Evolutionary conservation across 164 flowering plant genomes (phyloP).

Genomic region (Chloranthus sessilifolius): DNA sequence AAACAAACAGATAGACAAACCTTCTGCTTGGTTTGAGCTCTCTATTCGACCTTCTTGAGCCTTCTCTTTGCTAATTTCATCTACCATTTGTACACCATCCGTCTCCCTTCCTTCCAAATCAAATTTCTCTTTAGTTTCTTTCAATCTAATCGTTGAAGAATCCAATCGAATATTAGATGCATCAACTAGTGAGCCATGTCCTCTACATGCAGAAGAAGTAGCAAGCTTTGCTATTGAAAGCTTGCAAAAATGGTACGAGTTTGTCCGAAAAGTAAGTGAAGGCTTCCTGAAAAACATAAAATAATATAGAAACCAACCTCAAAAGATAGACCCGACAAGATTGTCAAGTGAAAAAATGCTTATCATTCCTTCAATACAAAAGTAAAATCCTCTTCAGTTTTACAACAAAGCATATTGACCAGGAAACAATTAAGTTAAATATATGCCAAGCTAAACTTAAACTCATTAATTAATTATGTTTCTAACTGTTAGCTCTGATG

Average conservation of each 20-base stretch:
- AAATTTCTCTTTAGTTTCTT: slow-evolving; percentile 10
- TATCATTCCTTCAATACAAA: no score
- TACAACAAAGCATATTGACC: no score
- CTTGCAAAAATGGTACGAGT: slow-evolving; percentile 90
- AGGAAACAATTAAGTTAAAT: no score
- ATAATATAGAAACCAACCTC: background rate
- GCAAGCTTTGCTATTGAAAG: slow-evolving; percentile 59
- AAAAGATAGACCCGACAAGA: no score
- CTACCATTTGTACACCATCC: slow-evolving; percentile 8
- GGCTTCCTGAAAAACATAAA: slow-evolving; percentile 46
- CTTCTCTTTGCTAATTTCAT: slow-evolving; percentile 14
- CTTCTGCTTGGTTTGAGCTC: slow-evolving; percentile 20
- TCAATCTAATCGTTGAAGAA: background rate
- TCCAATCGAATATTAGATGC: slow-evolving; percentile 4
- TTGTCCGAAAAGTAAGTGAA: slow-evolving; percentile 50
- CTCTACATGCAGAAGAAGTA: slow-evolving; percentile 19
- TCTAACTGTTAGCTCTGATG: no score
- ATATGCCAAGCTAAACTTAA: no score
- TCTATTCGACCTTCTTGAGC: slow-evolving; percentile 13
- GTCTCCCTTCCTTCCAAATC: slow-evolving; percentile 20
- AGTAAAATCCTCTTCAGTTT: no score
- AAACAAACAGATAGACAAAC: slow-evolving; percentile 19
- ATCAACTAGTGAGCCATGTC: slow-evolving; percentile 9
- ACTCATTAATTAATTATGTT: no score
- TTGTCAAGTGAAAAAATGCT: no score